Base-by-base conservation (phyloP, 768 basidiomycete genomes). In the Mrakia hoshinonis region DNA sequence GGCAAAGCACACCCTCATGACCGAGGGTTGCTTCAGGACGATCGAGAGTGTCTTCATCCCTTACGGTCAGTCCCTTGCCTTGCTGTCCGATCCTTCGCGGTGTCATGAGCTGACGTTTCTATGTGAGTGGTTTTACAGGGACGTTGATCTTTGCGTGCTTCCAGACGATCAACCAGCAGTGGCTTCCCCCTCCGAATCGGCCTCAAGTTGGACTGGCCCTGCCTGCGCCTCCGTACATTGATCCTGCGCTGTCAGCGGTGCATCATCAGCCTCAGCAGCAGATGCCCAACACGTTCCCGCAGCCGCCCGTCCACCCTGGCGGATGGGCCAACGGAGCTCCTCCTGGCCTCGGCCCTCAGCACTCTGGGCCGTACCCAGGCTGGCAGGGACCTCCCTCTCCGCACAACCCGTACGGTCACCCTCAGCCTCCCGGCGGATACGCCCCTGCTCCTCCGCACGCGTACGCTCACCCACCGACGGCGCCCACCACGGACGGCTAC, bases 41-140 rank as follows among this genome's bases (percentile, higher is more conserved):
- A 76, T 80, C 51, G 74, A 74, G 31, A 77, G 77, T 48, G 77
- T 79, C 9, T 79, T 79, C 69, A 79, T 80, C 49, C 79, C 79
- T 1, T 80, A 80, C 70, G 79, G 79, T 0, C 74, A 63, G 24
- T 67, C 77, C 76, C 75, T 18, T 78, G 78, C 26, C 43, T 15
- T 65, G 34, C 3, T 47, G n/a, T 31, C 26, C 20, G 26, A 31
- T 48, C 6, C 3, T 12, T 31, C 55, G 2, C 20, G 7, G 18
- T 34, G 61, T 11, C 11, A 31, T 18, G 11, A 48, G 38, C 38
- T 62, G 62, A 47, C 36, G 20, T 38, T 52, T 31, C 2, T 20
- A 2, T 3, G 31, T 52, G 12, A 11, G 2, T 13, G 2, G 4
- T n/a, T 34, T 29, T 12, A 5, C n/a, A 68, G 67, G 67, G 20